phyloP scores from a whole-genome alignment of 1,139 yeast species.

The Geotrichum citri-aurantii region DNA sequence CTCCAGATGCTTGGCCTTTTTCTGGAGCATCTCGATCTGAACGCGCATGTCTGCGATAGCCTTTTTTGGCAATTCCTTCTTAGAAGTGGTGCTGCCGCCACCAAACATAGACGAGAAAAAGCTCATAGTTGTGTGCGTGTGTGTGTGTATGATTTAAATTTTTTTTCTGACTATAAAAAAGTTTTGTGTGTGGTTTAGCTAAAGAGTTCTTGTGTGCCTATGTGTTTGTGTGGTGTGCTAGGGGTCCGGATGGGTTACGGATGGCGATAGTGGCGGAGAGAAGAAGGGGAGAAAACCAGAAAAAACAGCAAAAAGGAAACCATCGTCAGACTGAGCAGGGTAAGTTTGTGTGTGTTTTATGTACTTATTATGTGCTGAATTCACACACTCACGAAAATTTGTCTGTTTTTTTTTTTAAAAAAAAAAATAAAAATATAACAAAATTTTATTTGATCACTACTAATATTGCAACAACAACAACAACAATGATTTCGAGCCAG shows the following conservation, averaged over 20 bases:
- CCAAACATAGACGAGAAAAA: conserved; percentile 45
- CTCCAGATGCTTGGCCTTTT: conserved; percentile 78
- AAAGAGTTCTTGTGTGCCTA: background rate
- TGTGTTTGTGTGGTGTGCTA: no score
- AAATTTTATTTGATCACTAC: no score
- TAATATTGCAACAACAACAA: no score
- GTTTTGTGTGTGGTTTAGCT: background rate
- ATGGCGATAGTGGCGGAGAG: background rate
- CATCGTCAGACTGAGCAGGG: conserved; percentile 1
- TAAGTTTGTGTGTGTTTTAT: no score
- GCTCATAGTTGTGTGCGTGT: conserved; percentile 35
- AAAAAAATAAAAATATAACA: no score
- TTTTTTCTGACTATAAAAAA: background rate
- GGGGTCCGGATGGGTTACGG: background rate
- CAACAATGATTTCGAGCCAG: conserved; percentile 12
- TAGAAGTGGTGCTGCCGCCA: conserved; percentile 63
- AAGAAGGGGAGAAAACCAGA: background rate
- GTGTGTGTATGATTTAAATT: background rate
- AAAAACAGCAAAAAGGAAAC: conserved; percentile 1
- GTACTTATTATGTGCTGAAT: no score
- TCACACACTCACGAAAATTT: no score
- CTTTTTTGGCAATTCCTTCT: conserved; percentile 83
- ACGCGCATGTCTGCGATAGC: conserved; percentile 88
- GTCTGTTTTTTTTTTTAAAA: no score
- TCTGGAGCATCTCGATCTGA: conserved; percentile 78